Evolutionary conservation across 169 alveolate genomes (phyloP).

Genomic region (Plasmodium coatneyi): DNA sequence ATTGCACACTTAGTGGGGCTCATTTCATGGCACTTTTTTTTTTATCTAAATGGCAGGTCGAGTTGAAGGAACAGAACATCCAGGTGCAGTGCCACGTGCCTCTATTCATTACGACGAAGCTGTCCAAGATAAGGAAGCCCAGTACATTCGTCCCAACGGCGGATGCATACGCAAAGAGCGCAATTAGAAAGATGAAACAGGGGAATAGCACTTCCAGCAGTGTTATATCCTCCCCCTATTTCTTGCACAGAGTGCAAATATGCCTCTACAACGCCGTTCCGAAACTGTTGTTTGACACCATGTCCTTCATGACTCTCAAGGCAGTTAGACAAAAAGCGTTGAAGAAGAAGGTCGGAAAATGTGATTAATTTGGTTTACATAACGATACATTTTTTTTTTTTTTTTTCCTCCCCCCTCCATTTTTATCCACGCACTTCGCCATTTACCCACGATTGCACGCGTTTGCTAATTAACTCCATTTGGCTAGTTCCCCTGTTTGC

Average conservation of each 20-base stretch:
- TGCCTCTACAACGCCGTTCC: conserved; percentile 37
- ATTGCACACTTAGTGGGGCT: not conserved
- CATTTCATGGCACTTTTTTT: not conserved
- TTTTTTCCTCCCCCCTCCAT: not conserved
- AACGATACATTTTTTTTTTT: not conserved
- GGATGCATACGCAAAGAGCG: conserved; percentile 57
- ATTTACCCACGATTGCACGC: not conserved
- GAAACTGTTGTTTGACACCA: conserved; percentile 4
- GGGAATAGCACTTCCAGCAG: conserved; percentile 20
- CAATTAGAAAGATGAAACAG: conserved; percentile 36
- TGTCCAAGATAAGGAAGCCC: conserved; percentile 76
- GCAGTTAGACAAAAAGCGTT: conserved; percentile 39
- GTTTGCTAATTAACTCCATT: not conserved
- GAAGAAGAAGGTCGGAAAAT: conserved; percentile 19
- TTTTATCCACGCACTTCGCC: not conserved
- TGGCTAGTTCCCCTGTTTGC: not conserved
- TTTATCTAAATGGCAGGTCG: conserved; percentile 29
- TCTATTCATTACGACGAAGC: conserved; percentile 75
- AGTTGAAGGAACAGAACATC: conserved; percentile 70
- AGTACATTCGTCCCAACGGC: conserved; percentile 78
- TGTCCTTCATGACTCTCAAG: conserved; percentile 26
- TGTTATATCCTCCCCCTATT: conserved; percentile 76
- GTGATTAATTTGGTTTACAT: not conserved
- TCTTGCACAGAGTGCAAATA: conserved; percentile 73
- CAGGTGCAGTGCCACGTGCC: conserved; percentile 79